These are phyloP conservation scores for sweet orange (Citrus sinensis) DNA, from an alignment of 345 rosid species.

Conservation along the genomic window DVS_A1.0 CM039165.1:34543501-34544000, in stretches of 20 bases:
- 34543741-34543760: not conserved
- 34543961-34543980: not conserved
- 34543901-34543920: not conserved
- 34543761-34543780: not conserved
- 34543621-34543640: conserved; percentile 91
- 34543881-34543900: not conserved
- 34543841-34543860: not conserved
- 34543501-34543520: conserved; percentile 73
- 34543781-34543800: not conserved
- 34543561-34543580: conserved; percentile 71
- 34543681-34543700: not conserved
- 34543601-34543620: conserved; percentile 96
- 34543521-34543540: conserved; percentile 91
- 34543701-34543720: not conserved
- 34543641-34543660: conserved; percentile 18
- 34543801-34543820: not conserved
- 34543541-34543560: conserved; percentile 76
- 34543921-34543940: not conserved
- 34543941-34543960: not conserved
- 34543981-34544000: not conserved
- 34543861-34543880: not conserved
- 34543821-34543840: not conserved
- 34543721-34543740: not conserved
- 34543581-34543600: conserved; percentile 72
- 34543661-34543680: conserved; percentile 1